Base-by-base conservation (phyloP, 2,329 filamentous ascomycete species). In the Neopestalotiopsis clavispora region DNA sequence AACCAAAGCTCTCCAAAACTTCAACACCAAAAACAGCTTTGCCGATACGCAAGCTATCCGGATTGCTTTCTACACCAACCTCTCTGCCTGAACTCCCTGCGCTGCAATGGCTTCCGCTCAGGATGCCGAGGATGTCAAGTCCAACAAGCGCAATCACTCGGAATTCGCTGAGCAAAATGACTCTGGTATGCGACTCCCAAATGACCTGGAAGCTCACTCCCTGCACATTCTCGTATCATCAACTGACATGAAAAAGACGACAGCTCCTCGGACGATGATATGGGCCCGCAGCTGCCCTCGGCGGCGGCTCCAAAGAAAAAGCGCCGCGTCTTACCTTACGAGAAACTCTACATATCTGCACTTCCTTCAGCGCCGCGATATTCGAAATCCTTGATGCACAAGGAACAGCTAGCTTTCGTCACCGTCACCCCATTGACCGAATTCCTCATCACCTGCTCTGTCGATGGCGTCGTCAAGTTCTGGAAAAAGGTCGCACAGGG, bases 401-500 rank as follows among this genome's bases (percentile, higher is more conserved):
- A 95, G 83, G 96, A 99, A 74, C 94, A 97, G 82, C 83, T 99
- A 64, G 89, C 92, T 68, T 98, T 95, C 76, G 89, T 94, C 71
- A 97, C 91, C 13, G 91, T 97, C 79, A 97, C 97, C 1, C 95
- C 95, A 0, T 84, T 92, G 69, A 98, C 95, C 69, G 96, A 98
- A 74, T 99, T 99, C 78, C 85, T 99, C 49, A 96, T 99, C 71
- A 99, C 96, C 1, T 94, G 93, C 70, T 98, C 96, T 0, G 84
- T 93, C 58, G 96, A 99, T 78, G 97, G 97, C n/a, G 92, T 95
- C 0, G 95, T 98, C 74, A 99, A 99, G 81, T 99, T 99, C 80
- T 99, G 96, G 96, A 99, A 99, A 84, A 99, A 99, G 83, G 89
- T 93, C 72, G 91, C 90, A 1, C 91, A 93, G 42, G 94, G 94